These are phyloP conservation scores for Exutisphaerella laricina DNA, from an alignment of 2,329 filamentous ascomycete species.

Conservation along the genomic window DNA sequence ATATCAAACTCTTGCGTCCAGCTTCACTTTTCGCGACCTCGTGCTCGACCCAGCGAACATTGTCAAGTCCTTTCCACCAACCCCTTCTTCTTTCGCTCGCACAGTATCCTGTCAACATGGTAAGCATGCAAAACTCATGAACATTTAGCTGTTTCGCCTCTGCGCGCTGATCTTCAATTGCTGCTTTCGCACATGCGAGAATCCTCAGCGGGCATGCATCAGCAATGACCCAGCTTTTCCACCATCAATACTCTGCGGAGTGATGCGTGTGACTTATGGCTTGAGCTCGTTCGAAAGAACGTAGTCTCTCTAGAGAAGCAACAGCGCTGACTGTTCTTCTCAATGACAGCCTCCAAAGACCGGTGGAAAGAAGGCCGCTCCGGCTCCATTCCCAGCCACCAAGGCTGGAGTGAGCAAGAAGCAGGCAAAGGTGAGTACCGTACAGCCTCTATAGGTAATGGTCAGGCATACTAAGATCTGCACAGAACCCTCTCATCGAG, in stretches of 20 bases:
- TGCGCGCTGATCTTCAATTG: constrained; percentile 22
- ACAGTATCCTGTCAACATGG: constrained; percentile 20
- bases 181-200: constrained; percentile 13
- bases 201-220: constrained; percentile 19
- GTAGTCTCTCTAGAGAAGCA: constrained; percentile 81
- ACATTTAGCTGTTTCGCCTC: constrained; percentile 19
- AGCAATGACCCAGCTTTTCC: constrained; percentile 19
- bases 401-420: constrained; percentile 88
- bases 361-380: constrained; percentile 89
- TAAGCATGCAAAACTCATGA: constrained; percentile 18
- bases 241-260: constrained; percentile 23
- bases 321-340: constrained; percentile 98
- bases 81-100: constrained; percentile 3
- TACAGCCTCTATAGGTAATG: neutral
- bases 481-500: constrained; percentile 97
- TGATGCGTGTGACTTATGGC: constrained; percentile 37
- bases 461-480: constrained; percentile 12
- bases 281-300: constrained; percentile 42
- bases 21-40: neutral
- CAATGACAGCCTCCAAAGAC: constrained; percentile 99
- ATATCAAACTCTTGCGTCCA: too few species aligned
- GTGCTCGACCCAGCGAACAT: constrained; percentile 11
- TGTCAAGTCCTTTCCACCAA: constrained; percentile 6
- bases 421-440: constrained; percentile 77
- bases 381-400: constrained; percentile 91